These are phyloP conservation scores for Craterostigma plantagineum DNA, from an alignment of 257 asterid species.

Conservation along the genomic window DNA sequence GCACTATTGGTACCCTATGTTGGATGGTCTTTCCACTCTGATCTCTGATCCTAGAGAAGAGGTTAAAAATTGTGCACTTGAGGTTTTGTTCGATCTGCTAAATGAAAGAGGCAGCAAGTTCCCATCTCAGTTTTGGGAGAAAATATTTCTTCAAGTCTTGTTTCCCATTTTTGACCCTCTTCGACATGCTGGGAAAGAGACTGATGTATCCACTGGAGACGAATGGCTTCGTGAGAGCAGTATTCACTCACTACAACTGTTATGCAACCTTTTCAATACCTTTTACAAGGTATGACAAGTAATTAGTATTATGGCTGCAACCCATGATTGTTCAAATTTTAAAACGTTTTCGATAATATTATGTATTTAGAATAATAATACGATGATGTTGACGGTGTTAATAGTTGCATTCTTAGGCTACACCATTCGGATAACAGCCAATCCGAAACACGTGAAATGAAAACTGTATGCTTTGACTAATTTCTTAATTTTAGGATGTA, in stretches of 20 bases:
- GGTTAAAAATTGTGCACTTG: conserved; percentile 95
- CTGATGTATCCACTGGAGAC: conserved; percentile 34
- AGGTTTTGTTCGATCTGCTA: conserved; percentile 93
- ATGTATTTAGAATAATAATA: too few relatives aligned
- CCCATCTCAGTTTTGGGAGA: conserved; percentile 91
- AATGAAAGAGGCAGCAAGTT: conserved; percentile 96
- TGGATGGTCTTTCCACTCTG: conserved; percentile 95
- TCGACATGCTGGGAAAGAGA: conserved; percentile 79
- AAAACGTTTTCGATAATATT: too few relatives aligned
- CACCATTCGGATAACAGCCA: too few relatives aligned
- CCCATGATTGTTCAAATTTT: conserved; percentile 1
- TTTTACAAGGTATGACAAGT: conserved; percentile 67
- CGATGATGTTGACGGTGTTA: too few relatives aligned
- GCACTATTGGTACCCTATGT: conserved; percentile 99
- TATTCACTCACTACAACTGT: conserved; percentile 80
- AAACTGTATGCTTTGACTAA: not conserved
- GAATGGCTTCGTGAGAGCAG: conserved; percentile 82
- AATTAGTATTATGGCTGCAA: conserved; percentile 4
- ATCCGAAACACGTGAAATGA: too few relatives aligned
- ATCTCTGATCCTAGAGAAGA: conserved; percentile 94
- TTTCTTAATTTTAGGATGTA: conserved; percentile 54
- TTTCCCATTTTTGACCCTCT: conserved; percentile 95
- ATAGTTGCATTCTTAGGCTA: too few relatives aligned
- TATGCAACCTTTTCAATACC: conserved; percentile 92
- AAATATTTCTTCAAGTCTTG: conserved; percentile 72